Base-by-base conservation (phyloP, 345 rosid species). In the Erodium maritimum region DNA sequence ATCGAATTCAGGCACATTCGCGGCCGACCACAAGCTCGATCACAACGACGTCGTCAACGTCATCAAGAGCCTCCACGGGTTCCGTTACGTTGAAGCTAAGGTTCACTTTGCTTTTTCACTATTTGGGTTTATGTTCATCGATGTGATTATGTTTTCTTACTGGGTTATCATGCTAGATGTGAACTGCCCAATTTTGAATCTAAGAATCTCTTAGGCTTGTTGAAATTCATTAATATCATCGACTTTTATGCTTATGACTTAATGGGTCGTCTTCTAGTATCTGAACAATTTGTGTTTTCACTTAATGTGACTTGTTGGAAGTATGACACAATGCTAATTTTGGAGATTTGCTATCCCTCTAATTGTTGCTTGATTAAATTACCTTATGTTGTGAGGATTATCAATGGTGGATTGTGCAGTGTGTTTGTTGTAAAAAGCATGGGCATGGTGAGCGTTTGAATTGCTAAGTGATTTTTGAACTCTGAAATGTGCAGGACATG, bases 1-100 rank as follows among this genome's bases (percentile, higher is more conserved):
- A 66, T 18, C 73, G 0, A 87, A 86, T 67, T 88, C 96, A 7
- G 96, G 88, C 25, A 57, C 64, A 20, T 88, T 88, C 76, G 80
- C 95, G 0, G 61, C 69, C 19, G 80, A 77, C 46, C 69, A 37
- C 5, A 78, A 74, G 18, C 70, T 86, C 55, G 84, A 82, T 62
- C 98, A 88, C 74, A 71, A 56, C 60, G 91, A 82, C 10, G 74
- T 84, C 22, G 82, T 80, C 68, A 88, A 88, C 63, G 83, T 76
- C 67, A 65, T 88, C 71, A 88, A 86, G 79, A 88, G 98, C 69
- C 88, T 91, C 58, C 79, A 72, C 60, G 95, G 93, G 55, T 91
- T 85, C 75, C 66, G 77, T 23, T 91, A 80, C 80, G 68, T 91
- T 58, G 88, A 76, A 14, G 82, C 82, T 33, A 68, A 79, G 89